Evolutionary conservation across 306 rosid genomes (phyloP).

Genomic region (Castanea mollissima): DNA sequence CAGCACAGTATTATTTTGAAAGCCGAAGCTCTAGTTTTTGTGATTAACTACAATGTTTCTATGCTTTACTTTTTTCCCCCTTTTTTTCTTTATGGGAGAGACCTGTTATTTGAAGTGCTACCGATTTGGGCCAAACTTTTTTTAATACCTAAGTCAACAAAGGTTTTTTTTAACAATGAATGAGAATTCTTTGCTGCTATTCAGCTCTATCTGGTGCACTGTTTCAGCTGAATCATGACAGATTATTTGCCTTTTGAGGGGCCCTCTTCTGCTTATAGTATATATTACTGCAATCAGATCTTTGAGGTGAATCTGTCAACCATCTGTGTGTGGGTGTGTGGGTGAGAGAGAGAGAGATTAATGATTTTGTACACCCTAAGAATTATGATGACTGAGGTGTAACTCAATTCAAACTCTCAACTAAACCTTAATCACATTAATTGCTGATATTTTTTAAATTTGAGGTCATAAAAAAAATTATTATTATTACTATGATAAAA

Average conservation of each 20-base stretch:
- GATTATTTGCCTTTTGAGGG: not conserved
- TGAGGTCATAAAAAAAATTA: not conserved
- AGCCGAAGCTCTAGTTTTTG: not conserved
- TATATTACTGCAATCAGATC: too few species aligned
- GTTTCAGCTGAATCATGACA: not conserved
- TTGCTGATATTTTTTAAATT: not conserved
- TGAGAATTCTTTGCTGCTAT: not conserved
- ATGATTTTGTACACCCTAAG: not conserved
- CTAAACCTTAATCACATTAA: not conserved
- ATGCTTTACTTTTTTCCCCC: not conserved
- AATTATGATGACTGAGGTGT: not conserved
- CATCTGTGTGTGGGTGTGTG: not conserved
- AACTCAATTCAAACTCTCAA: not conserved
- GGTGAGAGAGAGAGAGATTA: not conserved
- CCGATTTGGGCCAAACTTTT: not conserved
- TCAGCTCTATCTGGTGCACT: not conserved
- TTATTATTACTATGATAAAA: too few species aligned
- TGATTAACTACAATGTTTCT: not conserved
- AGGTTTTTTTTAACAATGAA: not conserved
- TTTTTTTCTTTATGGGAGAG: conserved; percentile 1
- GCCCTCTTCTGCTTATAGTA: not conserved
- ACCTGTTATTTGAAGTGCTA: not conserved
- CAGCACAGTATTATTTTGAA: conserved; percentile 6
- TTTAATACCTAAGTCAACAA: not conserved
- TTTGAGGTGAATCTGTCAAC: too few species aligned